A percentile compares a stretch with the other conserved stretches of the same genome.
phyloP scores from a whole-genome alignment of 2,329 filamentous ascomycete species.

The Thelonectria blattea region DNA sequence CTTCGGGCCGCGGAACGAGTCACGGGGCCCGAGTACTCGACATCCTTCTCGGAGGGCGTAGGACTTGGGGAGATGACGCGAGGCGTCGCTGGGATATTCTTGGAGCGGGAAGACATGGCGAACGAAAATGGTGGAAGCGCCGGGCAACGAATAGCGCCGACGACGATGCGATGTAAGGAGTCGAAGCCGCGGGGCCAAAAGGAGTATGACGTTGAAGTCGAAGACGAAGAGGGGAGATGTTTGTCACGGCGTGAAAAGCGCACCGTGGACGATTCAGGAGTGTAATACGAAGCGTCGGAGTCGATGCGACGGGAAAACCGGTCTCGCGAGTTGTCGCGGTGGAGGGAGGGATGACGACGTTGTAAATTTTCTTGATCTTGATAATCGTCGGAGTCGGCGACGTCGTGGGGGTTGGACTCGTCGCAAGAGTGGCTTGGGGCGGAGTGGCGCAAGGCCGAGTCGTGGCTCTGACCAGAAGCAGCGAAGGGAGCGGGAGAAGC shows the following conservation, averaged over 20 bases:
- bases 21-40: conserved; percentile 70
- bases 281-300: conserved; percentile 17
- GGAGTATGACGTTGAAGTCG: conserved; percentile 19
- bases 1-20: conserved; percentile 75
- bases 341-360: conserved; percentile 24
- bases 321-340: conserved; percentile 20
- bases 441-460: conserved; percentile 17
- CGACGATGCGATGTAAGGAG: conserved; percentile 56
- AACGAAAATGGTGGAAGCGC: conserved; percentile 65
- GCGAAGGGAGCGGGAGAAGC: not conserved
- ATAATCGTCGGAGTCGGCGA: conserved; percentile 25
- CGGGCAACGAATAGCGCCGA: conserved; percentile 62
- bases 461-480: conserved; percentile 29
- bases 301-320: conserved; percentile 30
- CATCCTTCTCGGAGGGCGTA: conserved; percentile 52
- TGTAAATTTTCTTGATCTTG: conserved; percentile 32
- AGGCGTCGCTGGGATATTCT: conserved; percentile 75
- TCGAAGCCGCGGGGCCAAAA: conserved; percentile 56
- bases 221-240: conserved; percentile 51
- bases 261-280: conserved; percentile 29
- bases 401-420: conserved; percentile 26
- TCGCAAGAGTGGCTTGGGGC: conserved; percentile 23
- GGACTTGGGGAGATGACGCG: conserved; percentile 91
- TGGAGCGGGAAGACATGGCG: conserved; percentile 58
- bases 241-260: conserved; percentile 57